Conservation (phyloP, 139 green algal genomes). For the Eudorina sp. region DNA sequence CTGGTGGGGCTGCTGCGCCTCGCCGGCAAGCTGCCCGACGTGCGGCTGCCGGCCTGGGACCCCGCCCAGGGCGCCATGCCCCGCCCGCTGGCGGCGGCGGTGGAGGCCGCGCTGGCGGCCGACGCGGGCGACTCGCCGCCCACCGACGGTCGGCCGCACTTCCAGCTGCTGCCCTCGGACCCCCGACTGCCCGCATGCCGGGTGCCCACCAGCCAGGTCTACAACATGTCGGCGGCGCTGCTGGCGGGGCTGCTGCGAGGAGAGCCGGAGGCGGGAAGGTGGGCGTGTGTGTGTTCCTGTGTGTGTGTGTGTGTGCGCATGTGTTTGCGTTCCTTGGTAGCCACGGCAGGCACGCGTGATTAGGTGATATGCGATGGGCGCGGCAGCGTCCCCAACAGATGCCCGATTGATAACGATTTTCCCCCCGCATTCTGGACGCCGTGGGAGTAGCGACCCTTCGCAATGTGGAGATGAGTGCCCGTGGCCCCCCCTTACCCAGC, state of each 20-base stretch:
- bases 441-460: no score
- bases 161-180: slow-evolving; percentile 77
- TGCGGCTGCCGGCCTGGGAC: neutral
- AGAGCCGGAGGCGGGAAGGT: neutral
- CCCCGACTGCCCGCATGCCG: slow-evolving; percentile 75
- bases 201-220: slow-evolving; percentile 23
- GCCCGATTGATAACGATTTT: no score
- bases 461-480: no score
- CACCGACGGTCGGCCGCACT: slow-evolving; percentile 15
- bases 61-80: neutral
- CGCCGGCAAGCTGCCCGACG: neutral
- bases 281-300: no score
- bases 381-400: no score
- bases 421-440: no score
- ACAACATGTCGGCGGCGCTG: slow-evolving; percentile 40
- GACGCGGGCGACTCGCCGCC: slow-evolving; percentile 38
- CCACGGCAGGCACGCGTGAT: no score
- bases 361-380: no score
- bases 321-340: no score
- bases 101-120: slow-evolving; percentile 7
- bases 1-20: slow-evolving; percentile 84
- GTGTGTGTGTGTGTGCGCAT: no score
- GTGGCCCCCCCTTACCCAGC: no score
- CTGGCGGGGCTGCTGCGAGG: slow-evolving; percentile 46
- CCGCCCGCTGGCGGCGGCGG: neutral